Evolutionary conservation across 371 early-diverging fungal species (phyloP), one percentile per base, ranked within the genome.

Genomic region (Homolaphlyctis polyrhiza): DNA sequence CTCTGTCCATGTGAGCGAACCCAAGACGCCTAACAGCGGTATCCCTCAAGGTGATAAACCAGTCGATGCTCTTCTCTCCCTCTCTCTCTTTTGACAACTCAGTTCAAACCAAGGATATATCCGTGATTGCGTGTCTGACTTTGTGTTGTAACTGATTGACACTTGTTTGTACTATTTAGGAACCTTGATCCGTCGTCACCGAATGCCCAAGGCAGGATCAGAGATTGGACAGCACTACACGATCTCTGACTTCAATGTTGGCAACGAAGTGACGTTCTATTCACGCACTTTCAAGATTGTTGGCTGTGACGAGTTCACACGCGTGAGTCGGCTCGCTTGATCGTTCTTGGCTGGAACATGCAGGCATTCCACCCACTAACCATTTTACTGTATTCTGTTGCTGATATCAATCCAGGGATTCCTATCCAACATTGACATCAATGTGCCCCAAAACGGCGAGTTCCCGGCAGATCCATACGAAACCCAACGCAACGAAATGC

Each of bases 31-130:
- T 0, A 81, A 84, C 70, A 77, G 78, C 54, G 84, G 84, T 14
- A 82, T 82, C 34, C 79, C 82, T n/a, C 82, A 82, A 69, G 79
- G 79, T 79, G 57, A n/a, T 25, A n/a, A n/a, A n/a, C n/a, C n/a
- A n/a, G n/a, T n/a, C n/a, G n/a, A n/a, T n/a, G n/a, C n/a, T n/a
- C n/a, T n/a, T n/a, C n/a, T n/a, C n/a, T n/a, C n/a, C n/a, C n/a
- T n/a, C n/a, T n/a, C n/a, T n/a, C n/a, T n/a, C n/a, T n/a, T n/a
- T n/a, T n/a, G n/a, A n/a, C n/a, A n/a, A n/a, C n/a, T n/a, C n/a
- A n/a, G n/a, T n/a, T n/a, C n/a, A n/a, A n/a, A n/a, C n/a, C n/a
- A n/a, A n/a, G n/a, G n/a, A n/a, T n/a, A n/a, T n/a, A n/a, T n/a
- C n/a, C n/a, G n/a, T n/a, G n/a, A n/a, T n/a, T n/a, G n/a, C n/a